Evolutionary conservation across 2,329 filamentous ascomycete species (phyloP).

Genomic region (Beauveria asiatica): DNA sequence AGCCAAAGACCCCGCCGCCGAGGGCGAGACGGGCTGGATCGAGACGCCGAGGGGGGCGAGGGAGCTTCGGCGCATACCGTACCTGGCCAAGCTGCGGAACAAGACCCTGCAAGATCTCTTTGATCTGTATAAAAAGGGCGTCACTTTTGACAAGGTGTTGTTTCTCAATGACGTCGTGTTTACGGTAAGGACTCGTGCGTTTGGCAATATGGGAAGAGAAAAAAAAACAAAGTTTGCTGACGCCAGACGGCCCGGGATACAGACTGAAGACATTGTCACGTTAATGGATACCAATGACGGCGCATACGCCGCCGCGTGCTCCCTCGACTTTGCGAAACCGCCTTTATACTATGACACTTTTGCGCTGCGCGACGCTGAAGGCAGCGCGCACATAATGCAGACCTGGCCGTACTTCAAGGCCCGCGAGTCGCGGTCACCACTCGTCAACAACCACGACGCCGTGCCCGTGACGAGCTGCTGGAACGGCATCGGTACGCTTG

Average conservation of each 20-base stretch:
- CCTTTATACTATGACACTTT: slow-evolving; percentile 55
- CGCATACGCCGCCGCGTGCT: slow-evolving; percentile 53
- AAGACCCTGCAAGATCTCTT: slow-evolving; percentile 50
- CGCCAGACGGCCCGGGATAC: not conserved
- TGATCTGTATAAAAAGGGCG: slow-evolving; percentile 39
- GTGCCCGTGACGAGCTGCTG: slow-evolving; percentile 38
- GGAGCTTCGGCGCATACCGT: slow-evolving; percentile 59
- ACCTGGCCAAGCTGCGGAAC: slow-evolving; percentile 57
- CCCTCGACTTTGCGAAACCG: slow-evolving; percentile 48
- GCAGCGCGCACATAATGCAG: slow-evolving; percentile 41
- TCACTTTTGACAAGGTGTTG: slow-evolving; percentile 48
- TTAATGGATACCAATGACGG: slow-evolving; percentile 50
- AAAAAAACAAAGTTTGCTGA: not conserved
- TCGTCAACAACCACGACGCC: slow-evolving; percentile 39
- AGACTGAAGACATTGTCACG: slow-evolving; percentile 47
- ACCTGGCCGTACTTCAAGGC: slow-evolving; percentile 53
- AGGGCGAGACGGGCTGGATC: slow-evolving; percentile 50
- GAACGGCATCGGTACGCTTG: slow-evolving; percentile 32
- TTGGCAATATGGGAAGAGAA: not conserved
- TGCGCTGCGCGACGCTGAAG: slow-evolving; percentile 46
- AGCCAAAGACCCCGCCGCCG: slow-evolving; percentile 27
- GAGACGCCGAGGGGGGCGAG: slow-evolving; percentile 42
- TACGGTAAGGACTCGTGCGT: slow-evolving; percentile 30
- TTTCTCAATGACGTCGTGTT: slow-evolving; percentile 59
- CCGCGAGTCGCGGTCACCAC: slow-evolving; percentile 40